Evolutionary conservation across 495 filamentous ascomycete genomes (phyloP), one percentile per base, ranked within the genome.

Genomic region (Hypomontagnella monticulosa): DNA sequence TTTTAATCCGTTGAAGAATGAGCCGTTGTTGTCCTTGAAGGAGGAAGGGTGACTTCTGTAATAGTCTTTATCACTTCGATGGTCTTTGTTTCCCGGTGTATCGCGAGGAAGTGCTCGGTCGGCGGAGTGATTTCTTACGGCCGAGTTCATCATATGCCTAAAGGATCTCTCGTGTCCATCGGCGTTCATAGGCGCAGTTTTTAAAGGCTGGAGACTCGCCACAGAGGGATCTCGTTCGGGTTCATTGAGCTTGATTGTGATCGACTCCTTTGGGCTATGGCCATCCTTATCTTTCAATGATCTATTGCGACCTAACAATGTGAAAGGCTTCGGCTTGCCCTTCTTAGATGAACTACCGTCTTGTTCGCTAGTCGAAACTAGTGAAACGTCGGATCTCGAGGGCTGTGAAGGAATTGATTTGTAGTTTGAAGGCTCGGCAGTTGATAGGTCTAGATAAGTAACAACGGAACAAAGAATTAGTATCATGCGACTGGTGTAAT

Each of bases 1-100:
- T 73, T 90, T 93, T 15, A 94, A 75, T 38, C 89, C 91, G 58
- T 83, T 88, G 67, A 94, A 84, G 34, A 93, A 86, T 2, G 83
- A 86, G 18, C 87, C 87, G 44, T 57, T 82, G 16, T 34, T 87
- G 33, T 92, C 89, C 48, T 87, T 86, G 61, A 87, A 80, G 0
- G 88, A 87, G 14, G 84, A 78, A 12, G 79, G 65, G 9, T 72
- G 62, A 30, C 61, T 80, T 71, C 67, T 78, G 61, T 76, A 83
- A 69, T 69, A 62, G 47, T 83, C 77, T 67, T 74, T 81, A 70
- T 75, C 80, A 19, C 58, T 53, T 18, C 71, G 63, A 8, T 49
- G 16, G 61, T 81, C 80, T 70, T 80, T 83, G 60, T 72, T 67
- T 33, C 37, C 50, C 23, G 69, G 41, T 3, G 38, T n/a, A n/a